Base-by-base conservation (phyloP, 2,329 filamentous ascomycete species). In the Fusarium sp. region DNA sequence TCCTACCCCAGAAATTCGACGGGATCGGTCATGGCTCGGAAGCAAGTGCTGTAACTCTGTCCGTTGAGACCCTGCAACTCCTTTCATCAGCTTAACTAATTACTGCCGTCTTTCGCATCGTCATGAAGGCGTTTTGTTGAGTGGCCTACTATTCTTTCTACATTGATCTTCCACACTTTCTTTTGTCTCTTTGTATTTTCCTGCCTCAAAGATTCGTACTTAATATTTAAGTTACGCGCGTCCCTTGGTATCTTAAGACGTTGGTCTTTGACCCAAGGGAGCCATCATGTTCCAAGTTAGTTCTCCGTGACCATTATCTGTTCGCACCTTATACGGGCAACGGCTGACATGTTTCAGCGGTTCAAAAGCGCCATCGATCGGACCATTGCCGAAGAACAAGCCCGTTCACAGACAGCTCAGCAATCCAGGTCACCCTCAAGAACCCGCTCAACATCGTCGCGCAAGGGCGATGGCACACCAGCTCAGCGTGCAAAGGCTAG, bases 351-450 rank as follows among this genome's bases (percentile, higher is more conserved):
- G n/a, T 39, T 19, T 23, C 79, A 96, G 93, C 90, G 93, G 85
- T 86, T 97, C 76, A 93, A 94, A 84, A 93, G 92, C 78, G 93
- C 92, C 66, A 94, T 97, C 80, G 93, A 97, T 80, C 91, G 91
- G 77, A 92, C 92, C 78, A 96, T 98, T 78, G 93, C 94, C 78
- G 94, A 97, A 84, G 95, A 98, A 83, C 94, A 97, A 83, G 93
- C 94, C 64, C 92, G 93, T 65, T 92, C 94, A 79, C 89, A 89
- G 78, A 82, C 85, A 56, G 76, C 85, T 70, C 80, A 85, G 10
- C 84, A 85, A 58, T 82, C 87, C 76, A 77, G 82, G 63, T 77
- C 83, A 76, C 77, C 81, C 78, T 81, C 83, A 66, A 78, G 84
- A 81, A 78, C 81, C 27, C 77, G 70, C 39, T 82, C 81, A 38